Evolutionary conservation across 1,284 basidiomycete genomes (phyloP).

Genomic region (Melampsora americana): DNA sequence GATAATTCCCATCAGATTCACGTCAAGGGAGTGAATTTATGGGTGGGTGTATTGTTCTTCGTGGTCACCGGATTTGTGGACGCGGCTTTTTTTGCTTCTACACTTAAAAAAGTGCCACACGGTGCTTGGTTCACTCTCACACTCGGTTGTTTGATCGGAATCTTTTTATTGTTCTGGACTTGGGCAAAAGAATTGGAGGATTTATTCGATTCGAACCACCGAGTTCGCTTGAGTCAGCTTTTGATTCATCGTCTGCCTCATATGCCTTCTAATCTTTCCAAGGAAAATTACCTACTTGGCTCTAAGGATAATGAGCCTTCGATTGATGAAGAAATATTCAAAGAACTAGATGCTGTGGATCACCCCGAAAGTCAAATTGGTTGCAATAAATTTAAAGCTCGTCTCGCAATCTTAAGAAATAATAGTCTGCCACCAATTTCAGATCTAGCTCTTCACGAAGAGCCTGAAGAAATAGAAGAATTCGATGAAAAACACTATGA

Average conservation of each 20-base stretch:
- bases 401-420: no score
- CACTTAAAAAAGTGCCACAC: constrained; percentile 46
- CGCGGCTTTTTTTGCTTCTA: constrained; percentile 48
- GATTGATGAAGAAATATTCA: no score
- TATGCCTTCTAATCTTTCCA: background rate
- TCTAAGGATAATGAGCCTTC: background rate
- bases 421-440: background rate
- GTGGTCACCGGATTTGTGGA: constrained; percentile 60
- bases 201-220: constrained; percentile 46
- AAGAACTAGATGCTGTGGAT: no score
- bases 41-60: constrained; percentile 60
- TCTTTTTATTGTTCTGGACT: constrained; percentile 47
- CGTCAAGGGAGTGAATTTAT: constrained; percentile 27
- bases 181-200: constrained; percentile 48
- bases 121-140: constrained; percentile 50
- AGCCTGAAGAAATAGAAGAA: constrained; percentile 26
- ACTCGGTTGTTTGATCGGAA: constrained; percentile 45
- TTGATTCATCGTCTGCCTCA: constrained; percentile 43
- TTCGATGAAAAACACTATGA: background rate
- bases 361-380: no score
- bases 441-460: constrained; percentile 42
- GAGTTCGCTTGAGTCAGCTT: constrained; percentile 47
- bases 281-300: background rate
- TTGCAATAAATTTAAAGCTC: no score
- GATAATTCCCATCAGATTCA: constrained; percentile 45